Evolutionary conservation across 2,329 filamentous ascomycete species (phyloP).

Genomic region (Xylaria sp.): DNA sequence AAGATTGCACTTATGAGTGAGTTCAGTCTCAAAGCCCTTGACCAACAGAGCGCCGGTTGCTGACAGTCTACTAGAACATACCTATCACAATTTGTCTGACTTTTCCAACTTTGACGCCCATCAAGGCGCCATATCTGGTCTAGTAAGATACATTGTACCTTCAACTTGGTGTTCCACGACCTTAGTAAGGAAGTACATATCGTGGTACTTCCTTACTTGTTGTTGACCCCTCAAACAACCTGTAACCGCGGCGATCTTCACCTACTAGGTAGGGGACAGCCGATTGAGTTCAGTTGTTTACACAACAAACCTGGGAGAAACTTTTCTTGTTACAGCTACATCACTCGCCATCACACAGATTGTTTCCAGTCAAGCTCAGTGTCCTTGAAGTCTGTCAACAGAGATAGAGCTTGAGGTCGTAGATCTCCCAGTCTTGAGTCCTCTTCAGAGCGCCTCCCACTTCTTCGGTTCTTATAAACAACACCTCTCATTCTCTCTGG

Average conservation of each 20-base stretch:
- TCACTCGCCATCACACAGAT: not conserved
- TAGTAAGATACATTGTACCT: not conserved
- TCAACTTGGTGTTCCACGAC: no score
- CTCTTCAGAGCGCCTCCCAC: not conserved
- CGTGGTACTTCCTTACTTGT: not conserved
- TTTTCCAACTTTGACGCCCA: not conserved
- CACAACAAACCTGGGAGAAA: not conserved
- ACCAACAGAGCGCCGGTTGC: not conserved
- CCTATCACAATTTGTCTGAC: not conserved
- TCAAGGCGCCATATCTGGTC: not conserved
- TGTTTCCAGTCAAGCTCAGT: not conserved
- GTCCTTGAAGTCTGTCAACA: not conserved
- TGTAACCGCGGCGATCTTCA: not conserved
- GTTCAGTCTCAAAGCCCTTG: no score
- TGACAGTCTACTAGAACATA: not conserved
- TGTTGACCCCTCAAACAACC: not conserved
- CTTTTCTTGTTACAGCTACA: not conserved
- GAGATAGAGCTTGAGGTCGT: not conserved
- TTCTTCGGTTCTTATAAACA: not conserved
- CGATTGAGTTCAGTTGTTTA: not conserved
- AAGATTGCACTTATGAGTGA: slow-evolving; percentile 13
- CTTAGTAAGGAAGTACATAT: not conserved
- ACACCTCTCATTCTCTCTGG: not conserved
- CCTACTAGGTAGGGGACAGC: not conserved
- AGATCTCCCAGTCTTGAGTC: not conserved